Evolutionary conservation across 169 alveolate genomes (phyloP).

Genomic region (Theileria sp.): DNA sequence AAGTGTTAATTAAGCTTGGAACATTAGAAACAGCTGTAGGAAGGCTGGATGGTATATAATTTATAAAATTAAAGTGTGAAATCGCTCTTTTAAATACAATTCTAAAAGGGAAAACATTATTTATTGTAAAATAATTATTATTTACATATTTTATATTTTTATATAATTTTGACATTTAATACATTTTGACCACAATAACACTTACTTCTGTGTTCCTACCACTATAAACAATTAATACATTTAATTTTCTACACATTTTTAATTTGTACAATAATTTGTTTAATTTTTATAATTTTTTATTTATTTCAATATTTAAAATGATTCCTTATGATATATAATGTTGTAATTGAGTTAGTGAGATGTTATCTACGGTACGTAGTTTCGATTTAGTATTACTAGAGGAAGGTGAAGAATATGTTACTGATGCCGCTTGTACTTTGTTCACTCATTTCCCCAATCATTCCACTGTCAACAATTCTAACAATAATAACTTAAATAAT

Average conservation of each 20-base stretch:
- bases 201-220: neutral
- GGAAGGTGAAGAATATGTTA: conserved; percentile 78
- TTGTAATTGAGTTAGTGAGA: neutral
- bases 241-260: neutral
- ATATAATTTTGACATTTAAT: neutral
- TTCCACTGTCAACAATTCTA: conserved; percentile 1
- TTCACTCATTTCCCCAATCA: conserved; percentile 54
- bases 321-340: neutral
- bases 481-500: conserved; percentile 3
- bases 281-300: too few species aligned
- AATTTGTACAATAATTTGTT: neutral
- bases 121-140: too few species aligned
- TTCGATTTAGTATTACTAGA: conserved; percentile 76
- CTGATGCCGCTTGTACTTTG: conserved; percentile 62
- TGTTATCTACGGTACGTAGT: conserved; percentile 67
- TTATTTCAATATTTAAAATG: neutral
- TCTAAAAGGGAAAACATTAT: neutral
- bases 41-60: neutral
- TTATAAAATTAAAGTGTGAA: neutral
- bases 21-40: neutral
- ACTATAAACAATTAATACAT: too few species aligned
- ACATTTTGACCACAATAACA: neutral
- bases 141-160: too few species aligned
- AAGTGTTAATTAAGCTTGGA: neutral
- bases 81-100: neutral